A percentile compares a stretch with the other conserved stretches of the same genome.
Evolutionary conservation across 2,329 filamentous ascomycete genomes (phyloP).

Genomic region (Pestalotiopsis sp.): DNA sequence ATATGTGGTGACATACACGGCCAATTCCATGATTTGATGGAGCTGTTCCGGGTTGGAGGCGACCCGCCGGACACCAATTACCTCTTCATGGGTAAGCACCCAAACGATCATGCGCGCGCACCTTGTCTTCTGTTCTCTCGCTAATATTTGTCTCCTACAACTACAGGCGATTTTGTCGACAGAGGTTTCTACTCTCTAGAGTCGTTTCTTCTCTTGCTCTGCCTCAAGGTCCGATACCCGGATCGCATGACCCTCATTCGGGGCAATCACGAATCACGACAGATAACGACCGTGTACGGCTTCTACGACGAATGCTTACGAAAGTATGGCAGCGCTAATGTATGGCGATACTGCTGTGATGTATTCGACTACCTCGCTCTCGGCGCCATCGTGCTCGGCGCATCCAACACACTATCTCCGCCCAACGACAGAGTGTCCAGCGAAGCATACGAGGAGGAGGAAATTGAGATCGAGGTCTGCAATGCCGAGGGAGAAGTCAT

Average conservation of each 20-base stretch:
- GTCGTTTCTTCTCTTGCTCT: conserved; percentile 94
- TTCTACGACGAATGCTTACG: conserved; percentile 99
- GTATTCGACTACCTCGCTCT: conserved; percentile 97
- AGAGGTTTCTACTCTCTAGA: conserved; percentile 98
- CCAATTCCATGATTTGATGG: conserved; percentile 96
- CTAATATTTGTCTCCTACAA: conserved; percentile 20
- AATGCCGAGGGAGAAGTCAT: conserved; percentile 82
- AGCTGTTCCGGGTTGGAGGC: conserved; percentile 90
- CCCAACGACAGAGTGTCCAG: conserved; percentile 49
- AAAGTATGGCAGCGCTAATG: conserved; percentile 98
- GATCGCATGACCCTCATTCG: conserved; percentile 97
- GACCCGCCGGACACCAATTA: conserved; percentile 96
- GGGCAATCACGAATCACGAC: conserved; percentile 97
- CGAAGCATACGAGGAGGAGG: conserved; percentile 61
- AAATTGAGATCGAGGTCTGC: conserved; percentile 91
- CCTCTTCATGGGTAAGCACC: conserved; percentile 81
- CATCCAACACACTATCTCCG: conserved; percentile 65
- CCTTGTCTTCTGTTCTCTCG: not conserved
- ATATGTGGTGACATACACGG: conserved; percentile 98
- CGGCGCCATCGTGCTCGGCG: conserved; percentile 88
- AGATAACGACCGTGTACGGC: conserved; percentile 98
- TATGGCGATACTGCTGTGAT: conserved; percentile 99
- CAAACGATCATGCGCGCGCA: not conserved
- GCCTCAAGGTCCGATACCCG: conserved; percentile 97
- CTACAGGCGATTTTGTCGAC: conserved; percentile 89